Conservation (phyloP, 495 filamentous ascomycete species). For the Penicillium robsamsonii region DNA sequence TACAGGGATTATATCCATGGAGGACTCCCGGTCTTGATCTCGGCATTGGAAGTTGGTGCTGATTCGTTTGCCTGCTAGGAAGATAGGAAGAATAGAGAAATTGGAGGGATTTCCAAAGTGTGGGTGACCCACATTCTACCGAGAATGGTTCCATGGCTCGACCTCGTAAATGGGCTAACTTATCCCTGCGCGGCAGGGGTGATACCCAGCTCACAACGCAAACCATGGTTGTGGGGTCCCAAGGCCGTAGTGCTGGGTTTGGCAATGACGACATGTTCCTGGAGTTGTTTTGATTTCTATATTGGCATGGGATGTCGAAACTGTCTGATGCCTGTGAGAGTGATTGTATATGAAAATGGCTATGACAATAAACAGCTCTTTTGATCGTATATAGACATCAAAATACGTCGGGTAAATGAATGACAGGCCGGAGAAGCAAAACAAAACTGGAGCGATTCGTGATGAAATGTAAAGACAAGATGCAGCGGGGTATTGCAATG, state of each 20-base stretch:
- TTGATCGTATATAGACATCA: constrained; percentile 4
- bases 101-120: not conserved
- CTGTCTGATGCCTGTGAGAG: not conserved
- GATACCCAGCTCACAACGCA: constrained; percentile 12
- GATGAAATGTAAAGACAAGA: constrained; percentile 8
- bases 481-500: constrained; percentile 29
- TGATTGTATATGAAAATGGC: not conserved
- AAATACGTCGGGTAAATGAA: not conserved
- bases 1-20: not conserved
- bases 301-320: not conserved
- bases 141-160: constrained; percentile 13
- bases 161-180: constrained; percentile 18
- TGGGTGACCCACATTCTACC: constrained; percentile 3
- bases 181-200: constrained; percentile 9
- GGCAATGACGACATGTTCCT: constrained; percentile 23
- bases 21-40: no score
- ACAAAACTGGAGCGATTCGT: not conserved
- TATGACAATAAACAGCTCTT: constrained; percentile 2
- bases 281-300: not conserved
- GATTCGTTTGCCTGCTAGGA: no score
- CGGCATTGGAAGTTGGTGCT: no score
- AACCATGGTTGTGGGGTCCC: constrained; percentile 22
- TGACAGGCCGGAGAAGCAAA: constrained; percentile 13
- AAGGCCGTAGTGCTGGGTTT: constrained; percentile 20
- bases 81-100: not conserved